These are phyloP conservation scores for Scutellaria baicalensis DNA, from an alignment of 257 asterid species.

Conservation along the genomic window DNA sequence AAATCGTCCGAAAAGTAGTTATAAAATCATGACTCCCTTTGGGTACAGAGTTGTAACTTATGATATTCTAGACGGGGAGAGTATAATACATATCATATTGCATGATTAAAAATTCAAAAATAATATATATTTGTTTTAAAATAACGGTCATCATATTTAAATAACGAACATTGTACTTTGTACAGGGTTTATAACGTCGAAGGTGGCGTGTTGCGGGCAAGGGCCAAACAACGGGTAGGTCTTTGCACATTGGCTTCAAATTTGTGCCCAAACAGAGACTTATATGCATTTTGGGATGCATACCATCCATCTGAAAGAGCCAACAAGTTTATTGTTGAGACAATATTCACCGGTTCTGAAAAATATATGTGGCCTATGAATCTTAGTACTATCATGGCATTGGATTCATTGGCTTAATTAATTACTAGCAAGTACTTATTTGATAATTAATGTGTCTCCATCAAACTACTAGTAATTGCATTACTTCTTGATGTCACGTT, in stretches of 20 bases:
- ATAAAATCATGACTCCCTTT: too few species aligned
- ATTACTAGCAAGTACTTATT: not conserved
- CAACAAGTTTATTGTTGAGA: conserved; percentile 30
- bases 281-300: conserved; percentile 48
- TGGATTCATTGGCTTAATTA: conserved; percentile 29
- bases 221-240: conserved; percentile 55
- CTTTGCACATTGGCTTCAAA: conserved; percentile 32
- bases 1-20: too few species aligned
- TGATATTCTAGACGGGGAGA: too few species aligned
- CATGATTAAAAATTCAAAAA: too few species aligned
- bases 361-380: conserved; percentile 51
- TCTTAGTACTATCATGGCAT: conserved; percentile 49
- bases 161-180: too few species aligned
- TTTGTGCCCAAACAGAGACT: conserved; percentile 40
- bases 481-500: too few species aligned
- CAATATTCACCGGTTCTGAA: conserved; percentile 32
- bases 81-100: too few species aligned
- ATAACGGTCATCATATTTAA: too few species aligned
- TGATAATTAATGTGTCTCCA: not conserved
- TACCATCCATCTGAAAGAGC: conserved; percentile 54
- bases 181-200: conserved; percentile 36
- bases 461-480: too few species aligned
- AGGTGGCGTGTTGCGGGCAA: conserved; percentile 52
- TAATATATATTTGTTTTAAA: too few species aligned
- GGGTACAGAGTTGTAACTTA: too few species aligned